Conservation (phyloP, 164 flowering plant species). For the Saururus chinensis region DNA sequence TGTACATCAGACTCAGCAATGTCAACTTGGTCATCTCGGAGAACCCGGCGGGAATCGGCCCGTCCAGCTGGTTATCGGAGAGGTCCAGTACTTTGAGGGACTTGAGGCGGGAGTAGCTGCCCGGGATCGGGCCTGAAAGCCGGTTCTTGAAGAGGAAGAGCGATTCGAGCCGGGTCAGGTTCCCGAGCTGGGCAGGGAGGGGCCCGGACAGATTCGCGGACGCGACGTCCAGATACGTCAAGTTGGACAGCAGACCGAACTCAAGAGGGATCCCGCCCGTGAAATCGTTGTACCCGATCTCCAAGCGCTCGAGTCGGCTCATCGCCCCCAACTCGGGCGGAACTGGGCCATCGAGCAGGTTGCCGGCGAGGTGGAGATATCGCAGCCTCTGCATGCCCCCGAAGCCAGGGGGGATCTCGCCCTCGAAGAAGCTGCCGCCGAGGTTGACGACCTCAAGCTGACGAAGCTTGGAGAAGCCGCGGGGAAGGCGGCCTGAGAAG, state of each 20-base stretch:
- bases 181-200: slow-evolving; percentile 39
- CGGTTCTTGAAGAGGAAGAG: slow-evolving; percentile 56
- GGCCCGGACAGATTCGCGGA: slow-evolving; percentile 40
- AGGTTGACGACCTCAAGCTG: slow-evolving; percentile 61
- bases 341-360: slow-evolving; percentile 40
- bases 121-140: slow-evolving; percentile 59
- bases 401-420: slow-evolving; percentile 45
- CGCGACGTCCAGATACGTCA: slow-evolving; percentile 63
- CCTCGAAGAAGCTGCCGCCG: slow-evolving; percentile 87
- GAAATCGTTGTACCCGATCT: slow-evolving; percentile 71
- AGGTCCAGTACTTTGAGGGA: slow-evolving; percentile 48
- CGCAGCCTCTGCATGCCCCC: slow-evolving; percentile 40
- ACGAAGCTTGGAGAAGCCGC: slow-evolving; percentile 31
- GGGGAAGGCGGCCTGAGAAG: slow-evolving; percentile 66
- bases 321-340: slow-evolving; percentile 49
- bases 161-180: slow-evolving; percentile 37
- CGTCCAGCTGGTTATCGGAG: slow-evolving; percentile 59
- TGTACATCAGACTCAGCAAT: slow-evolving; percentile 37
- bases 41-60: slow-evolving; percentile 43
- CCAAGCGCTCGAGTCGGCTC: slow-evolving; percentile 44
- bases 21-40: slow-evolving; percentile 32
- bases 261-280: slow-evolving; percentile 38
- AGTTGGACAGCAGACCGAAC: slow-evolving; percentile 27
- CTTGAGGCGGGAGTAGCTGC: slow-evolving; percentile 21
- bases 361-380: slow-evolving; percentile 60